Conservation (phyloP, 2,329 filamentous ascomycete species). For the Ceratocystis harringtonii region DNA sequence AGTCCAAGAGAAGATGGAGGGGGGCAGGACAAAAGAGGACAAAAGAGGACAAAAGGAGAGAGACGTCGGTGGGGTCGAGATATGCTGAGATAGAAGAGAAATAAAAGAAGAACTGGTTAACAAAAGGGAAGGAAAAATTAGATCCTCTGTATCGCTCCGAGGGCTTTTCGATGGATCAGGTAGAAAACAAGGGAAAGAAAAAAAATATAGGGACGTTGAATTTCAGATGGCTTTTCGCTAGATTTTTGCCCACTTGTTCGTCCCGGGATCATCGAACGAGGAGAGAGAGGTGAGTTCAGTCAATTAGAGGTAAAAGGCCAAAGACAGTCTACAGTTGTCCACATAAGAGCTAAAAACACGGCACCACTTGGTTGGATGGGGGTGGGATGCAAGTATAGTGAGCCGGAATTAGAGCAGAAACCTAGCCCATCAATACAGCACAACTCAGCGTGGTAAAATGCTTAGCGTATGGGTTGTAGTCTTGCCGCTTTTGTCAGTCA, state of each 20-base stretch:
- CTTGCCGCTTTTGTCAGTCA: background rate
- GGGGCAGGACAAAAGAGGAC: constrained; percentile 4
- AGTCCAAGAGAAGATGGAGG: background rate
- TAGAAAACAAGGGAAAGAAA: background rate
- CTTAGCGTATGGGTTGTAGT: background rate
- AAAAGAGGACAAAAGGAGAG: constrained; percentile 1
- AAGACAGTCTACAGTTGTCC: background rate
- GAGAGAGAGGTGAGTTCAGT: background rate
- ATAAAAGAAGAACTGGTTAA: background rate
- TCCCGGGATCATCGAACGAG: background rate
- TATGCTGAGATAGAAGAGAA: constrained; percentile 4
- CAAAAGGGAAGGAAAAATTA: background rate
- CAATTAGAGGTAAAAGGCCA: constrained; percentile 2
- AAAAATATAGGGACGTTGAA: constrained; percentile 6
- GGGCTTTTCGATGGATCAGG: constrained; percentile 5
- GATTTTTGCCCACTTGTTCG: constrained; percentile 4
- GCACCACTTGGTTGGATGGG: constrained; percentile 3
- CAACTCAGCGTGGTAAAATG: background rate
- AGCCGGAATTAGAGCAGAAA: background rate
- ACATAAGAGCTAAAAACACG: constrained; percentile 2
- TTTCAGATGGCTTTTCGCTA: background rate
- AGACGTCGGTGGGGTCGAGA: constrained; percentile 2
- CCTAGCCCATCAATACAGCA: background rate
- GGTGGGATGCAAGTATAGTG: constrained; percentile 7
- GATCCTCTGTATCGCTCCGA: background rate